These are phyloP conservation scores for Vicia sativa DNA, from an alignment of 306 rosid genomes.

Conservation along the genomic window DNA sequence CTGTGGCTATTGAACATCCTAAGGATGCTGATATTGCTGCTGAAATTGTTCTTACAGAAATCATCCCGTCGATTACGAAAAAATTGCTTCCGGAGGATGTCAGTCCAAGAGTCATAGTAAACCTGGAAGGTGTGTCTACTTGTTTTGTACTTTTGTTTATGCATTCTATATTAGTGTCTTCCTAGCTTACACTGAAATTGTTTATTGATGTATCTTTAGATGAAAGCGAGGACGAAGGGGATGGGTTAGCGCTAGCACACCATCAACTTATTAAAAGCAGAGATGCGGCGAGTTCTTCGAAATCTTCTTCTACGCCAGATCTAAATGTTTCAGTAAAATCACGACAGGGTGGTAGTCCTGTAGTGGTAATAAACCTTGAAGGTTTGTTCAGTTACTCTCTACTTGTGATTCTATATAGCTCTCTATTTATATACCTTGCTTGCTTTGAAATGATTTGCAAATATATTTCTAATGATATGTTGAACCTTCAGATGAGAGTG, in stretches of 20 bases:
- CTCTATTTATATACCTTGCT: neutral
- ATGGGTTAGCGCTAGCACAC: conserved; percentile 20
- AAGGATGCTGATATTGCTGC: conserved; percentile 76
- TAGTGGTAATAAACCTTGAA: conserved; percentile 22
- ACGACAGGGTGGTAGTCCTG: conserved; percentile 21
- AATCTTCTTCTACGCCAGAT: conserved; percentile 22
- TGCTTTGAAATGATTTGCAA: neutral
- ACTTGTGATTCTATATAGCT: conserved; percentile 8
- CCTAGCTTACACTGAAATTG: conserved; percentile 27
- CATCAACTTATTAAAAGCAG: conserved; percentile 23
- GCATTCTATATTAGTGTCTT: conserved; percentile 16
- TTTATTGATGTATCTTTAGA: conserved; percentile 42
- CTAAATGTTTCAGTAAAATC: conserved; percentile 24
- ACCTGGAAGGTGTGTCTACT: conserved; percentile 36
- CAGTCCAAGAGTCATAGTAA: conserved; percentile 10
- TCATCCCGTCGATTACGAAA: conserved; percentile 54
- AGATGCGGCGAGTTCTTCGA: conserved; percentile 24
- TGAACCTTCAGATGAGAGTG: conserved; percentile 47
- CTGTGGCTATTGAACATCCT: conserved; percentile 81
- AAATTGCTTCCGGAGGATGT: conserved; percentile 22
- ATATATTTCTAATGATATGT: conserved; percentile 2
- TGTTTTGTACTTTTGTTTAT: neutral
- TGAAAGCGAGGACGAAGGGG: conserved; percentile 42
- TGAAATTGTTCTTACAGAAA: conserved; percentile 58
- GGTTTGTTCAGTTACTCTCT: conserved; percentile 30